Conservation (phyloP, 2,329 filamentous ascomycete species). For the Parascedosporium putredinis region DNA sequence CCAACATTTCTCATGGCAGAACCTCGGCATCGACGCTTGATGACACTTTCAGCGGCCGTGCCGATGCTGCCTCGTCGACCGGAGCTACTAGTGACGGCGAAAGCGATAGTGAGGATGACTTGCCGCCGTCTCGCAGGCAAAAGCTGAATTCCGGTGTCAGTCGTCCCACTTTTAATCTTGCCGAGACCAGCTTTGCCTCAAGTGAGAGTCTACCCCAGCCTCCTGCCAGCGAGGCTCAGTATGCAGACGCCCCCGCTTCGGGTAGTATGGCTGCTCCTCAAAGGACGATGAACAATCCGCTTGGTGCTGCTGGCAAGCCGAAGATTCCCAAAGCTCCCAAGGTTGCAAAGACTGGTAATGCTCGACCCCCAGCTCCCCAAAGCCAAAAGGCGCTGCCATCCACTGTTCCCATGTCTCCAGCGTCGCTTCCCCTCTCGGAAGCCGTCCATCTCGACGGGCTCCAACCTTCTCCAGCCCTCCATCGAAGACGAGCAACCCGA, state of each 20-base stretch:
- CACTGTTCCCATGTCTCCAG: conserved; percentile 46
- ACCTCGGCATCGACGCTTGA: conserved; percentile 90
- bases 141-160: conserved; percentile 37
- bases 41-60: conserved; percentile 83
- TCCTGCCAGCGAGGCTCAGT: conserved; percentile 34
- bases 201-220: not conserved
- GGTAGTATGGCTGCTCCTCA: conserved; percentile 19
- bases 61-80: conserved; percentile 74
- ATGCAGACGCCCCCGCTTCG: conserved; percentile 24
- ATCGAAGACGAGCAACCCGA: conserved; percentile 81
- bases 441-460: conserved; percentile 56
- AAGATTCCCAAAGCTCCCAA: conserved; percentile 32
- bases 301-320: conserved; percentile 22
- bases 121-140: conserved; percentile 47
- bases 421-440: conserved; percentile 67
- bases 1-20: conserved; percentile 84
- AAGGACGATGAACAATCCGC: conserved; percentile 28
- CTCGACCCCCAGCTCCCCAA: conserved; percentile 30
- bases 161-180: conserved; percentile 37
- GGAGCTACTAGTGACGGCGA: conserved; percentile 74
- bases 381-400: conserved; percentile 38
- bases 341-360: conserved; percentile 31
- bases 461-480: conserved; percentile 25
- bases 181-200: conserved; percentile 41
- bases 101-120: conserved; percentile 53